Conservation (phyloP, 108 stramenopile species). For the Skeletonema marinoi region DNA sequence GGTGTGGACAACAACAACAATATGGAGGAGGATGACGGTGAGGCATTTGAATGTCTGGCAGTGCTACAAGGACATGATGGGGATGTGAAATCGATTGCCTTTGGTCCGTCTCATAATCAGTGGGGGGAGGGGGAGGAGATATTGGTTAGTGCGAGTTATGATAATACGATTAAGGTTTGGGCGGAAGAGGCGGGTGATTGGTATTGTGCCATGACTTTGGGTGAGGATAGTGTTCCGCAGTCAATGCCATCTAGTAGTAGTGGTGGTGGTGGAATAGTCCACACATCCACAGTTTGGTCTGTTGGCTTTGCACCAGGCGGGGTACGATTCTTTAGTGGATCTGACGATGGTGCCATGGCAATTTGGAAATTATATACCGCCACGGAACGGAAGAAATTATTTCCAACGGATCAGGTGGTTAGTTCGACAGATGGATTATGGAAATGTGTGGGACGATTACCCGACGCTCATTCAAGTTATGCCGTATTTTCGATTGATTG, state of each 20-base stretch:
- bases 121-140: slow-evolving; percentile 89
- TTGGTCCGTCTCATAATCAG: slow-evolving; percentile 78
- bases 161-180: slow-evolving; percentile 94
- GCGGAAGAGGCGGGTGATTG: slow-evolving; percentile 96
- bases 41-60: slow-evolving; percentile 88
- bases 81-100: slow-evolving; percentile 93
- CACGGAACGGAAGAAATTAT: slow-evolving; percentile 37
- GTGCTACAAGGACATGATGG: slow-evolving; percentile 95
- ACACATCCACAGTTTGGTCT: slow-evolving; percentile 90
- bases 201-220: slow-evolving; percentile 85
- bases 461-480: slow-evolving; percentile 64
- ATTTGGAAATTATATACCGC: slow-evolving; percentile 77
- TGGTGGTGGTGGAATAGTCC: slow-evolving; percentile 32
- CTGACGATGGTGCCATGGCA: slow-evolving; percentile 72
- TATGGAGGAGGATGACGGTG: slow-evolving; percentile 51
- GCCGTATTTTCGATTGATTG: slow-evolving; percentile 81
- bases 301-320: slow-evolving; percentile 79
- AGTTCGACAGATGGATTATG: slow-evolving; percentile 55
- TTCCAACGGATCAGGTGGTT: slow-evolving; percentile 3
- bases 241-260: background rate
- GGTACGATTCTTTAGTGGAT: slow-evolving; percentile 78
- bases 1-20: slow-evolving; percentile 30
- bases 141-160: slow-evolving; percentile 86
- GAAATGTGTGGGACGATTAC: slow-evolving; percentile 74
- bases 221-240: slow-evolving; percentile 9